Conservation (phyloP, 352 stramenopile species). For the Globisporangium splendens region DNA sequence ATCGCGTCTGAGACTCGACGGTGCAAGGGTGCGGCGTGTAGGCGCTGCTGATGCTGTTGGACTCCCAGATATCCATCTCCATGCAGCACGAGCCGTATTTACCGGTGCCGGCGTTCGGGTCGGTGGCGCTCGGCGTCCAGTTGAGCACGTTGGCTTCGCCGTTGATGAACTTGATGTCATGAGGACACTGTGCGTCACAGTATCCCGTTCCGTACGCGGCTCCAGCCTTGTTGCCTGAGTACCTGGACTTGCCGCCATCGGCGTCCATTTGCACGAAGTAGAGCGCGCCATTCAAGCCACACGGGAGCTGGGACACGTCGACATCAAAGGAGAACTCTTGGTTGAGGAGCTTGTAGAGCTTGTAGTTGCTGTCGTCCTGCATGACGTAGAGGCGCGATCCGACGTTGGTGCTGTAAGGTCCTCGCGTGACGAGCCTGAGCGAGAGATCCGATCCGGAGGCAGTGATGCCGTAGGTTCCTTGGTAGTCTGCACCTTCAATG, state of each 20-base stretch:
- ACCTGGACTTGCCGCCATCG: constrained; percentile 43
- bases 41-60: constrained; percentile 52
- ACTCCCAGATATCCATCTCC: constrained; percentile 72
- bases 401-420: constrained; percentile 49
- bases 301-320: constrained; percentile 60
- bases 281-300: constrained; percentile 64
- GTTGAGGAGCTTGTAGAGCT: constrained; percentile 68
- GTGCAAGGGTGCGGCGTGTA: constrained; percentile 63
- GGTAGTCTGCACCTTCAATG: constrained; percentile 62
- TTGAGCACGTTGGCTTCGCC: constrained; percentile 65
- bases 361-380: constrained; percentile 39
- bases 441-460: constrained; percentile 39
- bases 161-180: constrained; percentile 80
- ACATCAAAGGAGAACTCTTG: constrained; percentile 70
- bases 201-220: constrained; percentile 67
- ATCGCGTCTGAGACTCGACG: constrained; percentile 28
- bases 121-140: constrained; percentile 26
- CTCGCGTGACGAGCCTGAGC: constrained; percentile 54
- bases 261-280: constrained; percentile 77
- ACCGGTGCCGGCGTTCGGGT: constrained; percentile 42
- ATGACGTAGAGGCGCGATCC: constrained; percentile 66
- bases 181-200: constrained; percentile 68
- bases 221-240: constrained; percentile 46
- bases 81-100: constrained; percentile 64
- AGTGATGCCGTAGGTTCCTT: constrained; percentile 61